Evolutionary conservation across 129 eudicot genomes (phyloP).

Genomic region (Escallonia herrerae): DNA sequence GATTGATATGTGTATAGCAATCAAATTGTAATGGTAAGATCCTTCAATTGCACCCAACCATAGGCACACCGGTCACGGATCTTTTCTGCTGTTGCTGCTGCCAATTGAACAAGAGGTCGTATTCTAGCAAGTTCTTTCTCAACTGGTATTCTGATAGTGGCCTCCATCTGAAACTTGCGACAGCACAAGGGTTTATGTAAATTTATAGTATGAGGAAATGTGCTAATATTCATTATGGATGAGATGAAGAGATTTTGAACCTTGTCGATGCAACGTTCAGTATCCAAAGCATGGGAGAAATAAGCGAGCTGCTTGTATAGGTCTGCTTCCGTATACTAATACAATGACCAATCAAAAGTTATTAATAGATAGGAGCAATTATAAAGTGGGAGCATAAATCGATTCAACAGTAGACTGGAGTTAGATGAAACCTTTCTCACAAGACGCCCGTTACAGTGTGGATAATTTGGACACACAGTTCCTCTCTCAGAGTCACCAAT

Average conservation of each 20-base stretch:
- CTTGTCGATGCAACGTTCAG: constrained; percentile 78
- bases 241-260: constrained; percentile 13
- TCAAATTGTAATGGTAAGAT: constrained; percentile 45
- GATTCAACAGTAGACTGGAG: no score
- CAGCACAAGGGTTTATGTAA: not conserved
- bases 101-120: constrained; percentile 54
- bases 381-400: no score
- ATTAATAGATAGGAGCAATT: no score
- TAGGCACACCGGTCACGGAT: constrained; percentile 76
- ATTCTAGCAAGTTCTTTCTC: constrained; percentile 69
- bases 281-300: constrained; percentile 75
- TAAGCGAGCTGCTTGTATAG: constrained; percentile 86
- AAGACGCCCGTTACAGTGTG: constrained; percentile 83
- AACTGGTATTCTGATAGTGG: constrained; percentile 35
- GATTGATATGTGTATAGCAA: not conserved
- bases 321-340: constrained; percentile 80
- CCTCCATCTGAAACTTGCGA: constrained; percentile 51
- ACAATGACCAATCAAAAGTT: not conserved
- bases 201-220: no score
- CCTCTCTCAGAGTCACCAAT: constrained; percentile 90
- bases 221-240: not conserved
- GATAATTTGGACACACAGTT: constrained; percentile 88
- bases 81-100: constrained; percentile 56
- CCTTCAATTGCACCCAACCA: constrained; percentile 88
- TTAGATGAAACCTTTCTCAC: constrained; percentile 54